These are phyloP conservation scores for Boletus reticuloceps DNA, from an alignment of 768 basidiomycete genomes.

Conservation along the genomic window DNA sequence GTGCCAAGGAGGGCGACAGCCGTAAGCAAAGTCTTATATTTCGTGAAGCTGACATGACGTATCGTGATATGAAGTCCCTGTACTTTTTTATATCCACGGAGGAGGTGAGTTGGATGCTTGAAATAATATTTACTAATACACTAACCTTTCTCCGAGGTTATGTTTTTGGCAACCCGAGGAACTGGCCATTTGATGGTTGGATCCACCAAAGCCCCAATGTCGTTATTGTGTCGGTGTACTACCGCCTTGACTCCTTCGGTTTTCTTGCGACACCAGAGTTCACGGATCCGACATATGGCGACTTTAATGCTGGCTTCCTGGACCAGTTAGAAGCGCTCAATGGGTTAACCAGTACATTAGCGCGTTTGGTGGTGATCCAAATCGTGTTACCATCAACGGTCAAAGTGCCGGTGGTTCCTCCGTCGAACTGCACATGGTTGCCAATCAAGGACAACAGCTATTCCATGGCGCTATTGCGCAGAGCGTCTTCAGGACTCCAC, in stretches of 20 bases:
- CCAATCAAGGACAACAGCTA: constrained; percentile 36
- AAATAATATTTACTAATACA: not conserved
- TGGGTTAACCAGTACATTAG: constrained; percentile 40
- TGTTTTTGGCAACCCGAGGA: constrained; percentile 56
- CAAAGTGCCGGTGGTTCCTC: constrained; percentile 58
- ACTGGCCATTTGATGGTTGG: constrained; percentile 69
- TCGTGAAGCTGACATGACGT: not conserved
- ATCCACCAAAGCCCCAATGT: constrained; percentile 60
- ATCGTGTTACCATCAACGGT: constrained; percentile 50
- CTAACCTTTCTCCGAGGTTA: constrained; percentile 39
- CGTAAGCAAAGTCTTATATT: constrained; percentile 32
- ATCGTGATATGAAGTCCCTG: constrained; percentile 29
- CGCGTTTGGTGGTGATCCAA: constrained; percentile 40
- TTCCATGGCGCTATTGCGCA: constrained; percentile 61
- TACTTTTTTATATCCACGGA: constrained; percentile 41
- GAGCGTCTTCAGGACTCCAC: constrained; percentile 53
- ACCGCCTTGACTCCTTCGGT: constrained; percentile 61
- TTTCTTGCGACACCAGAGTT: constrained; percentile 56
- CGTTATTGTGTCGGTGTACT: constrained; percentile 65
- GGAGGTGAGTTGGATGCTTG: constrained; percentile 25
- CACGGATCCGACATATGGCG: constrained; percentile 36
- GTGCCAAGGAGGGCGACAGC: constrained; percentile 44
- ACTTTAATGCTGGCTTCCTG: constrained; percentile 52
- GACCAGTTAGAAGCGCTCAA: constrained; percentile 48
- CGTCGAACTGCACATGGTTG: constrained; percentile 57